Evolutionary conservation across 192 early-diverging fungal genomes (phyloP), one percentile per base, ranked within the genome.

Genomic region (Mortierella hygrophila): DNA sequence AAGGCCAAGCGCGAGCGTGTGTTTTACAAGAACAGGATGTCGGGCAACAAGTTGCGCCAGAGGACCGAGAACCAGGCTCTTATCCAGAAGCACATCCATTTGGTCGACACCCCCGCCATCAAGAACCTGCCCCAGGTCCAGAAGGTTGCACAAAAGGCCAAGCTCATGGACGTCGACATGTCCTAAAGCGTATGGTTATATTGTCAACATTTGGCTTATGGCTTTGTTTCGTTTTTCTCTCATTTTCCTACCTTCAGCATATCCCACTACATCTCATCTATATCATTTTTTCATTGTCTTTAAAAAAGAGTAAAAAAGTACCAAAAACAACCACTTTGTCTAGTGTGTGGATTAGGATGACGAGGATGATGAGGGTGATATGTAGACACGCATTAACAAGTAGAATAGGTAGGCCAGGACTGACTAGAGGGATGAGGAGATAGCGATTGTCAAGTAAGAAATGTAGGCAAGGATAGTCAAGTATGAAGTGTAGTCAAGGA

Each of bases 21-120:
- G 41, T 98, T 97, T 91, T 96, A 92, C 91, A 98, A 97, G 94
- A 94, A 94, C 88, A 93, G 97, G 77, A 95, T 98, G 94, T 88
- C 90, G 75, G 96, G 95, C 37, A 97, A 97, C 89, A 95, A 95
- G 91, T 93, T 96, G 80, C 91, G 91, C 74, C 96, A 97, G 74
- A 94, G 91, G 88, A 89, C 85, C 68, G 91, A 95, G 78, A 94
- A 97, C 83, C 88, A 97, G 76, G 89, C 90, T 74, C 90, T 95
- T 52, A 91, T 98, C 70, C 92, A 96, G 87, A 94, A 93, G 88
- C 96, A 97, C 88, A 96, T 98, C 86, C 96, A 99, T 80, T 90
- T 99, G 75, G 93, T 98, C 54, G 90, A 90, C 68, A 89, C 90
- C 11, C 90, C 90, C 18, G 90, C 87, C 32, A 85, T 91, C 80